These are phyloP conservation scores for Xerocomus nothofagi DNA, from an alignment of 1,284 basidiomycete genomes.

Conservation along the genomic window DNA sequence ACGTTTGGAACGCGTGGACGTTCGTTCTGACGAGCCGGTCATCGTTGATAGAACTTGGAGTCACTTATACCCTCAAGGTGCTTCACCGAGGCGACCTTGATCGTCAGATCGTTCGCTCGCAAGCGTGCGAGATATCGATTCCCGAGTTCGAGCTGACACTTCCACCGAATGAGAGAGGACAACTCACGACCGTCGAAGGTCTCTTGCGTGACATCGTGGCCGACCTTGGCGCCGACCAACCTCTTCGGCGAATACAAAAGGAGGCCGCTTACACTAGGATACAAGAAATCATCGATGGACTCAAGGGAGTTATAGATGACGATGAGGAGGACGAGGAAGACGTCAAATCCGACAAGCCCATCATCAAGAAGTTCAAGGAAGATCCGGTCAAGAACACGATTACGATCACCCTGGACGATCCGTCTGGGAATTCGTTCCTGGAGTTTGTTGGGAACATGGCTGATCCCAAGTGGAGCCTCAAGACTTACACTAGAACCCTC, in stretches of 20 bases:
- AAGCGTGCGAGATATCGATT: constrained; percentile 78
- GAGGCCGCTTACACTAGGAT: constrained; percentile 79
- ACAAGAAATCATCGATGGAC: constrained; percentile 67
- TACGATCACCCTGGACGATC: constrained; percentile 89
- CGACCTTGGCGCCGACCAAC: constrained; percentile 86
- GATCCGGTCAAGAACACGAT: constrained; percentile 62
- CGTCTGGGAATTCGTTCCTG: constrained; percentile 93
- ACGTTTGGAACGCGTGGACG: not conserved
- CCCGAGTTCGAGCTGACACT: constrained; percentile 93
- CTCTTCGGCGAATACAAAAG: constrained; percentile 82
- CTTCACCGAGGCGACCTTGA: constrained; percentile 80
- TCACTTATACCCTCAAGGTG: constrained; percentile 80
- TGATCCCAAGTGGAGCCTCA: constrained; percentile 92
- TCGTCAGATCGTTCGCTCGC: constrained; percentile 92
- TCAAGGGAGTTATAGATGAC: constrained; percentile 69
- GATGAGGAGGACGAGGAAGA: constrained; percentile 50
- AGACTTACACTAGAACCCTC: constrained; percentile 80
- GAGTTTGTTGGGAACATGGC: constrained; percentile 80
- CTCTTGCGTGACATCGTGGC: constrained; percentile 82
- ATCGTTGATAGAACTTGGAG: constrained; percentile 55
- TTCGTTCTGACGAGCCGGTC: not conserved
- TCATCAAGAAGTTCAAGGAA: constrained; percentile 41
- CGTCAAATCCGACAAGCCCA: constrained; percentile 26
- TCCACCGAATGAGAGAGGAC: constrained; percentile 78
- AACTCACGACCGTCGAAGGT: constrained; percentile 95